Evolutionary conservation across 495 filamentous ascomycete genomes (phyloP).

Genomic region (Massariosphaeria phaeospora): DNA sequence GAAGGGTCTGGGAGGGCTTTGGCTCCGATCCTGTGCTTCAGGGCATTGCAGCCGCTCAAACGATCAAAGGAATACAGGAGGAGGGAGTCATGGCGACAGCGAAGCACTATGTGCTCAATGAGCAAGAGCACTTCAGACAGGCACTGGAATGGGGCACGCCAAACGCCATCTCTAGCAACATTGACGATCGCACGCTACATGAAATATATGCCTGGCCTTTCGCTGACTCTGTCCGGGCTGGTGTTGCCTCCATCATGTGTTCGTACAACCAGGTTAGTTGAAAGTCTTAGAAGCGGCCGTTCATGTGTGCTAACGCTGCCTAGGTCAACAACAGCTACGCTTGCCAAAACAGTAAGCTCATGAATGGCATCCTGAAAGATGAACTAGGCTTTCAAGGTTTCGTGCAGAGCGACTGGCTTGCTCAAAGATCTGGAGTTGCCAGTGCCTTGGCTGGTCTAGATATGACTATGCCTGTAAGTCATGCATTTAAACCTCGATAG

Average conservation of each 20-base stretch:
- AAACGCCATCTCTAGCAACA: conserved; percentile 71
- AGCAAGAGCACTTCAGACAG: conserved; percentile 85
- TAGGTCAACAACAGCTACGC: conserved; percentile 89
- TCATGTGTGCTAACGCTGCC: too few species aligned
- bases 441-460: conserved; percentile 81
- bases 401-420: conserved; percentile 89
- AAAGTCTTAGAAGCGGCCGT: too few species aligned
- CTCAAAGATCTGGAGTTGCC: conserved; percentile 74
- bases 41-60: conserved; percentile 62
- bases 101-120: conserved; percentile 78
- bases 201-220: conserved; percentile 92
- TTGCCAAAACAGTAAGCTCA: conserved; percentile 84
- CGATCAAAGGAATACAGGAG: conserved; percentile 70
- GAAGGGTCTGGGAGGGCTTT: conserved; percentile 89
- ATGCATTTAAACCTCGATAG: too few species aligned
- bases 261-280: conserved; percentile 81
- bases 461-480: conserved; percentile 97
- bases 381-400: conserved; percentile 94
- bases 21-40: conserved; percentile 72
- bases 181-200: conserved; percentile 75
- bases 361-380: conserved; percentile 92
- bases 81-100: conserved; percentile 78
- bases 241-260: conserved; percentile 88
- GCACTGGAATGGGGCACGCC: conserved; percentile 67
- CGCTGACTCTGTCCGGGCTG: conserved; percentile 74